Base-by-base conservation (phyloP, 768 basidiomycete genomes). In the Trametes maxima region DNA sequence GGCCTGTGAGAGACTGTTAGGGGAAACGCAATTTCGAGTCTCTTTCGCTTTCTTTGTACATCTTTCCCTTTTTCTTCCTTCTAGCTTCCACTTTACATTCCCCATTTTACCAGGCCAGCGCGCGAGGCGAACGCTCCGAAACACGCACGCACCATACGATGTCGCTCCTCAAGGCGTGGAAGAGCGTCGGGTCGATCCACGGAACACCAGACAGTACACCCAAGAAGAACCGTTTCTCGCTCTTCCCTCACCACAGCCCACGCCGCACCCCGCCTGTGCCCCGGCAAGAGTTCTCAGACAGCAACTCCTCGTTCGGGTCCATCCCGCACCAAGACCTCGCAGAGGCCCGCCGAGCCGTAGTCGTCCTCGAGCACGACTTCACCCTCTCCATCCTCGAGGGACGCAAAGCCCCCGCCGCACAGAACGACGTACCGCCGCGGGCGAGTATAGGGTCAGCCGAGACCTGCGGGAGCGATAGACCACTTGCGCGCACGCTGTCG, bases 321-420 rank as follows among this genome's bases (percentile, higher is more conserved):
- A 37, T 37, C 16, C 39, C 56, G 25, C 40, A 17, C 47, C 22
- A 22, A 19, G 36, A 47, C 44, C 45, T n/a, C 25, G 24, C 17
- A 24, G 53, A 4, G 35, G 43, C 22, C 28, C 25, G 11, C 25
- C 28, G n/a, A 21, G 42, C 33, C 48, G 47, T 43, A 42, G 47
- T 43, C 19, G 51, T 40, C 19, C 57, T 58, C 19, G 54, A 51
- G 21, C 60, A 49, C 2, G 46, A 43, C 24, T 49, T 49, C 42
- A 51, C 60, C 17, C 48, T 61, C 11, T 56, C 54, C 16, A 44
- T 56, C n/a, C 60, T 62, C 35, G 60, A 62, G 49, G 54, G 60
- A 1, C 60, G 43, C 48, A 44, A 40, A 13, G 44, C 21, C n/a
- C 17, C 53, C 42, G 25, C 24, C 21, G 52, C 22, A 19, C 12